Evolutionary conservation across 768 basidiomycete genomes (phyloP), one percentile per base, ranked within the genome.

Genomic region (Collybiopsis luxurians): DNA sequence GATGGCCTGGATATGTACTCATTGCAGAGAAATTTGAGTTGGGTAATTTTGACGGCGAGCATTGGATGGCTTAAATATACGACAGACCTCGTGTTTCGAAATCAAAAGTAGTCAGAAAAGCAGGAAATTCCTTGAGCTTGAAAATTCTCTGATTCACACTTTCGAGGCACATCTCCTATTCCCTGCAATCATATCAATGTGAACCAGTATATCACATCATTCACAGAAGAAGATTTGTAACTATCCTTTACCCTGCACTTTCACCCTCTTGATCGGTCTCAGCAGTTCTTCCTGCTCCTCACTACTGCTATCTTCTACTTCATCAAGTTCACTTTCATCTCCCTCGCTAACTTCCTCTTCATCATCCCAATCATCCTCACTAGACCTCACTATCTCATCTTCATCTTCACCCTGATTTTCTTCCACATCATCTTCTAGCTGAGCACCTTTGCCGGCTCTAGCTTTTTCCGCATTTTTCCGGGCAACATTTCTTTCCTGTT

Each of bases 401-500:
- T 70, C 68, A 52, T 78, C 79, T 24, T 69, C 75, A 24, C 72
- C 76, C 71, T 74, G 34, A 2, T 64, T 68, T 26, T 71, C 72
- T 9, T 66, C 72, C 19, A 69, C 69, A 15, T 63, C 70, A 60
- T 69, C 60, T 59, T 67, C 53, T 61, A 73, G 55, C 63, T 63
- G 57, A 34, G 57, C 60, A 58, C 60, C 55, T 52, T 64, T 30
- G 50, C 59, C 24, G 61, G 71, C 61, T 64, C 64, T 56, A 63
- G 67, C 60, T 45, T 58, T 56, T 12, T 59, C 58, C 59, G 76
- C 80, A 69, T 88, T 88, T 75, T 98, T 99, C 47, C 87, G 81
- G 47, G 82, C 79, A 4, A 98, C 91, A 70, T 98, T 99, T 53
- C 82, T 80, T 67, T 93, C 95, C 67, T 98, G 97, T 67, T 97